phyloP scores from a whole-genome alignment of 768 basidiomycete species.

The Mycena alexandri region DNA sequence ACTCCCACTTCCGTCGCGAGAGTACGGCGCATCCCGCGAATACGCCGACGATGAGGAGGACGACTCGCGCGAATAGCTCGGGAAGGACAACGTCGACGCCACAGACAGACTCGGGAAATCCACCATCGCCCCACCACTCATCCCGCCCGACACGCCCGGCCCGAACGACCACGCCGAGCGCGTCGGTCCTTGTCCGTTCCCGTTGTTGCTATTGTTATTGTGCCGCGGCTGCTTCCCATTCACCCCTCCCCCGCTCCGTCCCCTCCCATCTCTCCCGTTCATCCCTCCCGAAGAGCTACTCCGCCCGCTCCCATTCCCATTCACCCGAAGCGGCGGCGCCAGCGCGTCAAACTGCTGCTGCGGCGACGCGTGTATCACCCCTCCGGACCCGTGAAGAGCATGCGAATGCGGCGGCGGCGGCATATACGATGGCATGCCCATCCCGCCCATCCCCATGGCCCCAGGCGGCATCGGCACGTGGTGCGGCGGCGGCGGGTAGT shows the following conservation, averaged over 20 bases:
- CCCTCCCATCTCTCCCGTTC: conserved; percentile 14
- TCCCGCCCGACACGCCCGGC: conserved; percentile 59
- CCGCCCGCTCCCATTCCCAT: conserved; percentile 24
- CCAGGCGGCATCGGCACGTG: conserved; percentile 11
- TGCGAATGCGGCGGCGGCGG: conserved; percentile 11
- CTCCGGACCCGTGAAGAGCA: background rate
- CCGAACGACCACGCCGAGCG: conserved; percentile 77
- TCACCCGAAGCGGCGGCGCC: conserved; percentile 1
- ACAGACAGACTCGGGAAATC: conserved; percentile 26
- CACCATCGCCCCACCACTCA: background rate
- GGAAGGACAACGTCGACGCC: no score
- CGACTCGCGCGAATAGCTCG: no score
- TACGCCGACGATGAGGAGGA: no score
- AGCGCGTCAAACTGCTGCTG: conserved; percentile 6
- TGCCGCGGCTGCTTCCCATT: conserved; percentile 33
- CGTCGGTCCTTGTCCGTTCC: conserved; percentile 42
- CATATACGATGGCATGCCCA: conserved; percentile 23
- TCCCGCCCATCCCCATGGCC: background rate
- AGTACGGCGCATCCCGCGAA: conserved; percentile 3
- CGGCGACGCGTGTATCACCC: background rate
- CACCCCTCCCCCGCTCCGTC: conserved; percentile 35
- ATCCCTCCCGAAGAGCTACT: background rate
- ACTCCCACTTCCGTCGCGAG: conserved; percentile 13
- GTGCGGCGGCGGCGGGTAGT: conserved; percentile 25
- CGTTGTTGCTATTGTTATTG: conserved; percentile 39